These are phyloP conservation scores for Elsinoe arachidis DNA, from an alignment of 2,329 filamentous ascomycete species.

Conservation along the genomic window DNA sequence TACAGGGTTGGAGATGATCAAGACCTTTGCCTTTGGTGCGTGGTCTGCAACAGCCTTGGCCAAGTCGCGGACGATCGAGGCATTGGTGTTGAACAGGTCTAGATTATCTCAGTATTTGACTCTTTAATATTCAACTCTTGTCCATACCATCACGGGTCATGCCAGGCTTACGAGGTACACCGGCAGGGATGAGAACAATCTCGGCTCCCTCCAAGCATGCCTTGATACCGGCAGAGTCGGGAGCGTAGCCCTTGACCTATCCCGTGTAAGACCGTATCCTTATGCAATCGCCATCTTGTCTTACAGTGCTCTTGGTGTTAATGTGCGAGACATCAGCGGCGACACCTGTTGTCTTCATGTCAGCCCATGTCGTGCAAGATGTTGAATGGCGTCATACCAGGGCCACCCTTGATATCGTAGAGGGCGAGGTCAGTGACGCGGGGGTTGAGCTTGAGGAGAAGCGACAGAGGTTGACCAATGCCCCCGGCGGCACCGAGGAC, in stretches of 20 bases:
- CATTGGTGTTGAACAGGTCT: conserved; percentile 99
- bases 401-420: conserved; percentile 92
- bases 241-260: conserved; percentile 68
- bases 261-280: neutral
- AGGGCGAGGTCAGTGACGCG: conserved; percentile 87
- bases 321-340: conserved; percentile 97
- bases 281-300: conserved; percentile 14
- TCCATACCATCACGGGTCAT: conserved; percentile 86
- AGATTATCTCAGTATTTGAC: neutral
- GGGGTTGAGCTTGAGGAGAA: conserved; percentile 98
- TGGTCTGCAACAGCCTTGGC: conserved; percentile 88
- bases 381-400: conserved; percentile 56
- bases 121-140: neutral
- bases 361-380: neutral
- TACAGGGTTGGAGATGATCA: conserved; percentile 96
- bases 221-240: conserved; percentile 62
- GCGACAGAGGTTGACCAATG: conserved; percentile 95
- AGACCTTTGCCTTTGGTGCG: conserved; percentile 84
- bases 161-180: conserved; percentile 97
- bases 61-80: conserved; percentile 96
- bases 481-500: conserved; percentile 95
- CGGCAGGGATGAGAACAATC: conserved; percentile 94
- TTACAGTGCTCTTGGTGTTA: conserved; percentile 85
- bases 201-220: conserved; percentile 77
- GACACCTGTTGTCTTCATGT: conserved; percentile 56